Evolutionary conservation across 2,329 filamentous ascomycete species (phyloP).

Genomic region (Madurella fahalii): DNA sequence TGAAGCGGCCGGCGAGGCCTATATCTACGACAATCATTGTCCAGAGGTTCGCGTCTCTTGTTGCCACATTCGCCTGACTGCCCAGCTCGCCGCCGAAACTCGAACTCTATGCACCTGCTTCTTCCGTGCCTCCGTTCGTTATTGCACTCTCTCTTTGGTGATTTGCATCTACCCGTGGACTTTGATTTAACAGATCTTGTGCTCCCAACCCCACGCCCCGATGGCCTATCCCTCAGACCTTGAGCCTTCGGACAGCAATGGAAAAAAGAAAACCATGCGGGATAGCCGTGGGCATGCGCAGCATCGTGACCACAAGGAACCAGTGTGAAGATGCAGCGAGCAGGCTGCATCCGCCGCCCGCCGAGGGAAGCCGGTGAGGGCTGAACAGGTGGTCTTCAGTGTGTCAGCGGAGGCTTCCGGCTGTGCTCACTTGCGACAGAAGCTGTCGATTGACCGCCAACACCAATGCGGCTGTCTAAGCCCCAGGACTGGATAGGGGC

Average conservation of each 20-base stretch:
- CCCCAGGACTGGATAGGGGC: background rate
- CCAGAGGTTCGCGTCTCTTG: constrained; percentile 10
- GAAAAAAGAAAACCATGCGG: constrained; percentile 19
- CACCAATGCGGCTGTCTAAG: background rate
- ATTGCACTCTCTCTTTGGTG: background rate
- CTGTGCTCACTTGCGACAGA: background rate
- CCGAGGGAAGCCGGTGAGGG: constrained; percentile 12
- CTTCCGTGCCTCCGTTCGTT: background rate
- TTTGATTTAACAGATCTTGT: background rate
- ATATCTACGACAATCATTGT: constrained; percentile 19
- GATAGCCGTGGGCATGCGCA: constrained; percentile 14
- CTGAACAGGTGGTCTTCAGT: constrained; percentile 5
- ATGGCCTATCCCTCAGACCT: background rate
- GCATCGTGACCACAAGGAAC: constrained; percentile 13
- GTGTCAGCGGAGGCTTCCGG: background rate
- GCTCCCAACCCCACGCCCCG: constrained; percentile 9
- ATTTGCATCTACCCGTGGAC: constrained; percentile 1
- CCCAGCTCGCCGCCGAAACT: constrained; percentile 1
- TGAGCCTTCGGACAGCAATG: constrained; percentile 9
- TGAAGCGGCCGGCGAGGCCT: constrained; percentile 1
- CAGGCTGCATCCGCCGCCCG: constrained; percentile 11
- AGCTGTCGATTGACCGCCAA: background rate
- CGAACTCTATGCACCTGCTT: background rate
- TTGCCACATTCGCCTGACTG: constrained; percentile 12
- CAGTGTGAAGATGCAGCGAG: constrained; percentile 18